Conservation (phyloP, 805 yeast species). For the Vanderwaltozyma tropicalis region DNA sequence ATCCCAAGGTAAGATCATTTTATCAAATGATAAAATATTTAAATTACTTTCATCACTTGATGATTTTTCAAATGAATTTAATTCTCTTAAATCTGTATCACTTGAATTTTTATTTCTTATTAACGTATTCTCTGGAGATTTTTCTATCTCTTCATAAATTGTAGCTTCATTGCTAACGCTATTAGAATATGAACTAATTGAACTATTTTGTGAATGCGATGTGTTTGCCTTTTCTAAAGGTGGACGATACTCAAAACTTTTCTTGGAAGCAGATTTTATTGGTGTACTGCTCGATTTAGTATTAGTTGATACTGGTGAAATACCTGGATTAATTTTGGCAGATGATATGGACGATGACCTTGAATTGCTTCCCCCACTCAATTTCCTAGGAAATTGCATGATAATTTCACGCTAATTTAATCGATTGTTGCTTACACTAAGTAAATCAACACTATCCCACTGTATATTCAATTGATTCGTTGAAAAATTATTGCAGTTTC, state of each 20-base stretch:
- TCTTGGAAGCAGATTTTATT: neutral
- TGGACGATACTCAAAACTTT: neutral
- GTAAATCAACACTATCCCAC: no score
- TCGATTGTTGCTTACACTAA: no score
- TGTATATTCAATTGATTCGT: no score
- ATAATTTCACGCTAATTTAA: no score
- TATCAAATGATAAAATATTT: conserved; percentile 16
- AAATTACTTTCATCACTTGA: conserved; percentile 16
- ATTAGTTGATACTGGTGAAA: conserved; percentile 1
- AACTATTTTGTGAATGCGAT: conserved; percentile 1
- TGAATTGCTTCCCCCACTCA: conserved; percentile 16
- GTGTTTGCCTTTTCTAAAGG: neutral
- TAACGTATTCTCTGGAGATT: no score
- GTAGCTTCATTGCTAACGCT: neutral
- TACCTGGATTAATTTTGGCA: conserved; percentile 2
- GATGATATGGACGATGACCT: conserved; percentile 22
- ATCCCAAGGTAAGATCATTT: conserved; percentile 35
- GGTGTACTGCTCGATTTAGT: neutral
- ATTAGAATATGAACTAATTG: neutral
- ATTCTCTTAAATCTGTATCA: neutral
- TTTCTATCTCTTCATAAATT: conserved; percentile 1
- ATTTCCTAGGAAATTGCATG: conserved; percentile 23
- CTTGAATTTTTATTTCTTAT: neutral
- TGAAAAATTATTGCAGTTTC: no score
- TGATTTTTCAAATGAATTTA: conserved; percentile 13